A percentile compares a stretch with the other conserved stretches of the same genome.
Conservation (phyloP, 352 stramenopile species). For the Globisporangium paddicum region DNA sequence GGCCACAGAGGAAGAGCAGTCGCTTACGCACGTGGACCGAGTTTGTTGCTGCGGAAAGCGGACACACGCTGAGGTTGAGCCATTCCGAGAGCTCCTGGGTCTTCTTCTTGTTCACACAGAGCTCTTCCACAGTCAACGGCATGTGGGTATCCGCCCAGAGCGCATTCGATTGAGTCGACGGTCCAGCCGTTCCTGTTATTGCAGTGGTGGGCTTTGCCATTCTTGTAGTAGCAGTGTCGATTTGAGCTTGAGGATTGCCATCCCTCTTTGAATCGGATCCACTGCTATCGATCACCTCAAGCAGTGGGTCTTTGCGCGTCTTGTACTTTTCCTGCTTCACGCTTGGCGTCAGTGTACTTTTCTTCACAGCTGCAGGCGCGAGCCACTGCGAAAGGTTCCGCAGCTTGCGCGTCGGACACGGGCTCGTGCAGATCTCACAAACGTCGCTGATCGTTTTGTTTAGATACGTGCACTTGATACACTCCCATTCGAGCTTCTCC, state of each 20-base stretch:
- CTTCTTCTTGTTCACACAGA: conserved; percentile 86
- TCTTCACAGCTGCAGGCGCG: conserved; percentile 9
- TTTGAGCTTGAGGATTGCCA: neutral
- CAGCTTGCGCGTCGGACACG: conserved; percentile 17
- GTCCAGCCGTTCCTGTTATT: neutral
- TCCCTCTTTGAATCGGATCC: conserved; percentile 17
- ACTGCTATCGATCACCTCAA: conserved; percentile 36
- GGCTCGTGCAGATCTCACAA: conserved; percentile 43
- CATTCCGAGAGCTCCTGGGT: conserved; percentile 64
- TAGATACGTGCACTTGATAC: conserved; percentile 40
- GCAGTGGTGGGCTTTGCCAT: neutral
- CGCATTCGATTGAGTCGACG: conserved; percentile 1
- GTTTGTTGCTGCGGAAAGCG: neutral
- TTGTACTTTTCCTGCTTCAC: neutral
- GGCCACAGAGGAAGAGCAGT: conserved; percentile 76
- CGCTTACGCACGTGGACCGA: conserved; percentile 30
- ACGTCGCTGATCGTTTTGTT: conserved; percentile 22
- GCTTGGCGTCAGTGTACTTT: neutral
- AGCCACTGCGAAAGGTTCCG: conserved; percentile 43
- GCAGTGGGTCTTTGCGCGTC: neutral
- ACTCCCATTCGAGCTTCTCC: conserved; percentile 27
- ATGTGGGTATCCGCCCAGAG: conserved; percentile 53
- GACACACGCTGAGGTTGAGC: conserved; percentile 30
- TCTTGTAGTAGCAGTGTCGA: neutral
- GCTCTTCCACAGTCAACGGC: conserved; percentile 44